Evolutionary conservation across 2,329 filamentous ascomycete species (phyloP).

Genomic region (Fusarium sp.): DNA sequence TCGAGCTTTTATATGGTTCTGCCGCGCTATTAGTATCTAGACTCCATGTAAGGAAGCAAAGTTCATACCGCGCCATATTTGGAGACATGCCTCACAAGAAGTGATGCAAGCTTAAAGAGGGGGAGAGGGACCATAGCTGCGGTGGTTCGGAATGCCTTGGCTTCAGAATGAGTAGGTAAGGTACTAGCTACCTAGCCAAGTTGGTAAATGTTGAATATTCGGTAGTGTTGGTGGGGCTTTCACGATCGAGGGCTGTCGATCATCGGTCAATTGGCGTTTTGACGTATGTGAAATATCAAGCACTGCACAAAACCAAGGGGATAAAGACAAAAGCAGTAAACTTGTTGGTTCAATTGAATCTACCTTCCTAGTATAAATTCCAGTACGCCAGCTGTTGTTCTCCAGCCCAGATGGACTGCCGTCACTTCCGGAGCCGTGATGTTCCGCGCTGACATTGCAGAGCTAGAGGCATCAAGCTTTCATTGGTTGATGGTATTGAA

Average conservation of each 20-base stretch:
- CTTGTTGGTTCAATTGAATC: not conserved
- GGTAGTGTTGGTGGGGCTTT: constrained; percentile 30
- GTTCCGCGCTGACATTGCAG: constrained; percentile 34
- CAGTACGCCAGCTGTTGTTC: not conserved
- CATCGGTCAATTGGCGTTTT: constrained; percentile 16
- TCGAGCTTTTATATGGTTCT: constrained; percentile 75
- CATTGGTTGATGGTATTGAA: constrained; percentile 12
- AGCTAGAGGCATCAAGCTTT: constrained; percentile 5
- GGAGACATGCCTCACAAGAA: constrained; percentile 73
- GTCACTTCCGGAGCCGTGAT: constrained; percentile 38
- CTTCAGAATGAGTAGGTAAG: constrained; percentile 19
- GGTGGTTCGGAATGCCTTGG: constrained; percentile 36
- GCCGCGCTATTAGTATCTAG: constrained; percentile 25
- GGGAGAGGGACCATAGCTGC: constrained; percentile 70
- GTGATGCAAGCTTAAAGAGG: constrained; percentile 73
- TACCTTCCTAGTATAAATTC: not conserved
- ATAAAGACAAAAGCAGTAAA: not conserved
- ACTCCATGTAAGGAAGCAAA: not conserved
- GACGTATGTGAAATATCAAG: not conserved
- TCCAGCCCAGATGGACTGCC: constrained; percentile 13
- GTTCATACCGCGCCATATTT: constrained; percentile 74
- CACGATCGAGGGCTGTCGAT: not conserved
- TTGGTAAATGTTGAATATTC: constrained; percentile 17
- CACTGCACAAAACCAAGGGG: not conserved
- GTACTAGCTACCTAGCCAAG: not conserved